Base-by-base conservation (phyloP, 345 rosid species). In the Microcos paniculata region DNA sequence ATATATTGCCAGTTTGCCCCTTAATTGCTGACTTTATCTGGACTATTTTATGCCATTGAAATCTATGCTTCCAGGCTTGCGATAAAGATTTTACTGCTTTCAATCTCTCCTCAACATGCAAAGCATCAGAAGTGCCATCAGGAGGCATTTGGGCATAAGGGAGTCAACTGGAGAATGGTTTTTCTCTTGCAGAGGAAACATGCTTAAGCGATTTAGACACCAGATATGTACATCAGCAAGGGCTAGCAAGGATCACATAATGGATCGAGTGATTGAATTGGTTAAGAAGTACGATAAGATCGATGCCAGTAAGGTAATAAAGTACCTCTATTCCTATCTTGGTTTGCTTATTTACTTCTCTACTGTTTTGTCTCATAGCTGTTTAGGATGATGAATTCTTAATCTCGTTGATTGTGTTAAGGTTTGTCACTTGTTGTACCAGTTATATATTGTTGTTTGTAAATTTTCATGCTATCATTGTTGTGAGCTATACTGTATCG, bases 251-350 rank as follows among this genome's bases (percentile, higher is more conserved):
- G 89, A 78, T 67, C 82, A 85, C 69, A 73, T 87, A 42, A 76
- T 74, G 82, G 85, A 82, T 30, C 82, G 77, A 63, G 92, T 85
- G 61, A 72, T 85, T 53, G 81, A 69, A 58, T 68, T 88, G 70
- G 90, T 90, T 66, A 90, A 88, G 85, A 87, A 87, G 69, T 84
- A 84, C 7, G 88, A 87, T 71, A 90, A 78, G 77, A 79, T 83
- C 42, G 91, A 90, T 68, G 84, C 88, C 70, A 59, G 70, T 53
- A 90, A 88, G 94, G 91, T 88, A 58, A 28, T 73, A 45, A 24
- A 35, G 40, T 2, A 14, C 42, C 31, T 28, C 45, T 64, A 21
- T 12, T 18, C 58, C 31, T 23, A 56, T 23, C 31, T 56, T 56
- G 18, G 12, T 71, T 28, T 42, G 0, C 23, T 49, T 31, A 24